A percentile compares a stretch with the other conserved stretches of the same genome.
These are phyloP conservation scores for Podaxis sp. DNA, from an alignment of 768 basidiomycete genomes.

Conservation along the genomic window DNA sequence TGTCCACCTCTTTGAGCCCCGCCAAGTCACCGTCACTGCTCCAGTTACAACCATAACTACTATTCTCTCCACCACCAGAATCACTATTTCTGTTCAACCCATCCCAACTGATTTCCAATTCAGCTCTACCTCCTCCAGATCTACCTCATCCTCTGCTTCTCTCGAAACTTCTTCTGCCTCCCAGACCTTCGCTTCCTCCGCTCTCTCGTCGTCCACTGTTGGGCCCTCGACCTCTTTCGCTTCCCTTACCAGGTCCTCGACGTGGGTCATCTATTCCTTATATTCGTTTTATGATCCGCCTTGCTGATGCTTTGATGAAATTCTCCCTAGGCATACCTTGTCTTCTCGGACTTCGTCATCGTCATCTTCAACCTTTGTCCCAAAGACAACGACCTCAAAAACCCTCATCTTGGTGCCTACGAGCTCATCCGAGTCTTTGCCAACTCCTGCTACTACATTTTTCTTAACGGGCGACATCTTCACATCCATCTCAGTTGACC, in stretches of 20 bases:
- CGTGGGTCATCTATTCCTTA: background rate
- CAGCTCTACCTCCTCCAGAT: background rate
- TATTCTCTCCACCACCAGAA: background rate
- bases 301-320: background rate
- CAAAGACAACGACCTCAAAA: background rate
- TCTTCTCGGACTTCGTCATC: background rate
- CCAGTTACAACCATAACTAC: background rate
- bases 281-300: background rate
- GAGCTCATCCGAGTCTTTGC: background rate
- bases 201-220: background rate
- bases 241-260: background rate
- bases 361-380: background rate
- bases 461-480: background rate
- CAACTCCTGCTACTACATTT: background rate
- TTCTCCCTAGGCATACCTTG: background rate
- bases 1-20: background rate
- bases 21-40: background rate
- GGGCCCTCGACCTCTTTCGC: background rate
- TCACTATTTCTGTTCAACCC: background rate
- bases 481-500: background rate
- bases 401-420: background rate
- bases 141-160: background rate
- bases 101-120: background rate
- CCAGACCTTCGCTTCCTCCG: background rate
- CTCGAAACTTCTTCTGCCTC: background rate